Evolutionary conservation across 78 protist species (phyloP).

Genomic region (Emiliania huxleyi): DNA sequence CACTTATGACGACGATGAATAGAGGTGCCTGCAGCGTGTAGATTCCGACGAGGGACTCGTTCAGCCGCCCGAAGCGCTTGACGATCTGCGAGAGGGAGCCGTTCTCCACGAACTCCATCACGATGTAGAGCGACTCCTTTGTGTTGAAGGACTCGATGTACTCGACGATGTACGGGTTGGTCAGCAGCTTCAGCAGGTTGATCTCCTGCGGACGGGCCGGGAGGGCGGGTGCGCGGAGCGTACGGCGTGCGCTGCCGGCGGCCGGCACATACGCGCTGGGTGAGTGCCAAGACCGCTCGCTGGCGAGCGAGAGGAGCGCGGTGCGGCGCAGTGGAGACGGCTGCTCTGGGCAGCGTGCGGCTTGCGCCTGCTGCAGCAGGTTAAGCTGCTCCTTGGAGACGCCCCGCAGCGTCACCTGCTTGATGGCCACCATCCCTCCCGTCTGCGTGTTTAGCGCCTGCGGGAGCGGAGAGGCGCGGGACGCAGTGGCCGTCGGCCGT

Average conservation of each 20-base stretch:
- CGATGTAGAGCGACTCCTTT: conserved; percentile 73
- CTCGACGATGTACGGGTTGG: conserved; percentile 61
- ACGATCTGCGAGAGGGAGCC: conserved; percentile 84
- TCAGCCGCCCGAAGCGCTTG: conserved; percentile 82
- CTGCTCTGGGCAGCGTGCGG: too few species aligned
- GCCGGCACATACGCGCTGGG: too few species aligned
- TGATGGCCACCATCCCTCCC: conserved; percentile 3
- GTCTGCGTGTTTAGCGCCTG: conserved; percentile 3
- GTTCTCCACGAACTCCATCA: conserved; percentile 84
- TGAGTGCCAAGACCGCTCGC: too few species aligned
- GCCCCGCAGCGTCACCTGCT: conserved; percentile 7
- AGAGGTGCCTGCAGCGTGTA: conserved; percentile 78
- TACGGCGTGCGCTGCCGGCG: too few species aligned
- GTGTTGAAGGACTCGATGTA: conserved; percentile 37
- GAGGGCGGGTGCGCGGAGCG: too few species aligned
- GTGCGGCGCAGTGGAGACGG: too few species aligned
- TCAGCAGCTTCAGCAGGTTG: conserved; percentile 24
- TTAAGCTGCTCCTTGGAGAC: not conserved
- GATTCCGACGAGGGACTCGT: conserved; percentile 79
- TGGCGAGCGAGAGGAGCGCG: too few species aligned
- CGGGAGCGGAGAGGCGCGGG: not conserved
- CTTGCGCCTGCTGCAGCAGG: conserved; percentile 11
- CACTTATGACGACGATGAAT: conserved; percentile 72
- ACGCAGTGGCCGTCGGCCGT: not conserved
- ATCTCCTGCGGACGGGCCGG: conserved; percentile 34